Evolutionary conservation across 2,329 filamentous ascomycete species (phyloP).

Genomic region (Hymenoscyphus fraxineus): DNA sequence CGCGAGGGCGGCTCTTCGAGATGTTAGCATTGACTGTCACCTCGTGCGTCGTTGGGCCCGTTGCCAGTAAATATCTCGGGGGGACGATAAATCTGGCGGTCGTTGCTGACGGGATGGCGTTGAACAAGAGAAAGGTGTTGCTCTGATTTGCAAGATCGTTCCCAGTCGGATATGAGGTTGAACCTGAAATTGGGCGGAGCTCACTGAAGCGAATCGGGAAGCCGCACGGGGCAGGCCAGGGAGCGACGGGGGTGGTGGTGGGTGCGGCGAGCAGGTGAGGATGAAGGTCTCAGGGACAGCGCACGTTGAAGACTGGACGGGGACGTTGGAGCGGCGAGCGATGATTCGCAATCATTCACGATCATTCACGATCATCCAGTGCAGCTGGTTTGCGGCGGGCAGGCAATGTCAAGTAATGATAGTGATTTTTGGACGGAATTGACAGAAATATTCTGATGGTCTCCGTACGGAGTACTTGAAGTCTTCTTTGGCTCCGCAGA

Average conservation of each 20-base stretch:
- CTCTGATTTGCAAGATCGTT: background rate
- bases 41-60: conserved; percentile 1
- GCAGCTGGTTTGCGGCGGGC: no score
- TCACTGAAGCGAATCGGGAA: conserved; percentile 11
- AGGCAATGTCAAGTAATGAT: no score
- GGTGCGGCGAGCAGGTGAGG: no score
- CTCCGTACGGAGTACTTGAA: no score
- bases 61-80: background rate
- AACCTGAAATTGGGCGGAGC: conserved; percentile 13
- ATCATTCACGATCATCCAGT: background rate
- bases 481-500: no score
- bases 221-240: background rate
- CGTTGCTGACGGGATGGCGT: background rate
- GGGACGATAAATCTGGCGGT: background rate
- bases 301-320: background rate
- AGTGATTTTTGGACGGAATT: no score
- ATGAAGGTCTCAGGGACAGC: no score
- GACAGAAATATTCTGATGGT: no score
- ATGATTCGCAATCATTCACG: background rate
- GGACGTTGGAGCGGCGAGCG: background rate
- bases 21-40: conserved; percentile 12
- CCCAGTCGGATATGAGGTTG: conserved; percentile 10
- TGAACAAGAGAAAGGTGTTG: conserved; percentile 1
- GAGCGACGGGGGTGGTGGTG: background rate
- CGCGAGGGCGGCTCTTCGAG: conserved; percentile 23